Evolutionary conservation across 2,329 filamentous ascomycete species (phyloP).

Genomic region (Hymenotorrendiella dingleyae): DNA sequence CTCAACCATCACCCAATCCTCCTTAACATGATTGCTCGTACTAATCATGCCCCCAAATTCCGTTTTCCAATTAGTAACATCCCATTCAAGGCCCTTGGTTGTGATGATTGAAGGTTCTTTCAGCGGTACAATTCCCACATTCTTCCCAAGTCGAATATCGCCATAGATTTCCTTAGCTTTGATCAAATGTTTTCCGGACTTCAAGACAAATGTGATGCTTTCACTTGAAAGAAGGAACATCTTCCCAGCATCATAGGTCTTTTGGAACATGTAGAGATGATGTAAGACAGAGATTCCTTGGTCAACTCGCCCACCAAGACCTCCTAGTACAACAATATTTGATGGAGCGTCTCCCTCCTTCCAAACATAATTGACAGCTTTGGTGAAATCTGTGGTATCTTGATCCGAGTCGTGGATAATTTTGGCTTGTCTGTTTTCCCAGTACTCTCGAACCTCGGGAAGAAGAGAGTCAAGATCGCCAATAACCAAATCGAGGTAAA

Average conservation of each 20-base stretch:
- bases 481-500: conserved; percentile 66
- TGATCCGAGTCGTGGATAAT: conserved; percentile 73
- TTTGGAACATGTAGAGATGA: conserved; percentile 66
- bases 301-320: conserved; percentile 84
- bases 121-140: conserved; percentile 82
- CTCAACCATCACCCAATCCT: conserved; percentile 53
- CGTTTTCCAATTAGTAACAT: conserved; percentile 76
- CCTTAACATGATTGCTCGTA: conserved; percentile 73
- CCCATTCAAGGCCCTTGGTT: conserved; percentile 82
- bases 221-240: conserved; percentile 76
- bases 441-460: conserved; percentile 49
- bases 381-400: conserved; percentile 85
- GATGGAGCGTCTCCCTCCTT: conserved; percentile 28
- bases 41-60: conserved; percentile 67
- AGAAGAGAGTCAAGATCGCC: conserved; percentile 86
- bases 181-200: conserved; percentile 61
- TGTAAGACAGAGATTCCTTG: conserved; percentile 87
- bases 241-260: conserved; percentile 45
- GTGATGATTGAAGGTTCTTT: conserved; percentile 73
- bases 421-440: conserved; percentile 41
- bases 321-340: conserved; percentile 76
- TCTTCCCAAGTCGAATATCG: conserved; percentile 45
- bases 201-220: conserved; percentile 78
- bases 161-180: conserved; percentile 37
- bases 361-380: conserved; percentile 59